These are phyloP conservation scores for Saccharomyces hybrid DNA, from an alignment of 1,139 yeast genomes.

Conservation along the genomic window DNA sequence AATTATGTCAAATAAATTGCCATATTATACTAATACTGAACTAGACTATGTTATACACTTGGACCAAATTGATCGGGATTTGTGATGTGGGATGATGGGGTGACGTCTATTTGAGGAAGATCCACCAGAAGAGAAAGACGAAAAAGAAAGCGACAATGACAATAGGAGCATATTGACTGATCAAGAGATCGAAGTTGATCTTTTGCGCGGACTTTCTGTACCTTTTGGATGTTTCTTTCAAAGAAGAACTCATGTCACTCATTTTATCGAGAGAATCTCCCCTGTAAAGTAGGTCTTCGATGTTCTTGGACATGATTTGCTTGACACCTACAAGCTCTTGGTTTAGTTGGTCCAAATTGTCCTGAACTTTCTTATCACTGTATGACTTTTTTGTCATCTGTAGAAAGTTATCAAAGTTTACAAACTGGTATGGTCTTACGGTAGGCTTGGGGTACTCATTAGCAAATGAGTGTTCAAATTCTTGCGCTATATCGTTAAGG, in stretches of 20 bases:
- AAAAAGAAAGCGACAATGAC: constrained; percentile 64
- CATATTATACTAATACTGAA: not conserved
- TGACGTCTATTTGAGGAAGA: constrained; percentile 42
- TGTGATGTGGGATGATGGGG: not conserved
- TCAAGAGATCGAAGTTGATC: constrained; percentile 80
- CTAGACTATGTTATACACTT: not conserved
- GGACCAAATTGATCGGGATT: not conserved
- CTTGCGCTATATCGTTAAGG: constrained; percentile 70
- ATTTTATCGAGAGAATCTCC: constrained; percentile 91
- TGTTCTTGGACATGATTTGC: constrained; percentile 90
- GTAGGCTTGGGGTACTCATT: constrained; percentile 53
- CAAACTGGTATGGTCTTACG: constrained; percentile 83
- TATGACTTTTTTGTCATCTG: constrained; percentile 82
- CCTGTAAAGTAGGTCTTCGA: constrained; percentile 86
- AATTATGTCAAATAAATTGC: not conserved
- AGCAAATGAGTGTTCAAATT: constrained; percentile 75
- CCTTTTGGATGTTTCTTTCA: constrained; percentile 77
- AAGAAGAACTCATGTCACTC: constrained; percentile 77
- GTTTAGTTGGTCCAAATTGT: constrained; percentile 77
- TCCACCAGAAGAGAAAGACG: constrained; percentile 77
- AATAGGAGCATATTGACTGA: constrained; percentile 84
- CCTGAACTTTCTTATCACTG: constrained; percentile 85
- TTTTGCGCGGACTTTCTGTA: constrained; percentile 85
- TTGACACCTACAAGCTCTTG: constrained; percentile 89
- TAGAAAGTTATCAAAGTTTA: constrained; percentile 75